A percentile compares a stretch with the other conserved stretches of the same genome.
phyloP scores from a whole-genome alignment of 1,139 yeast species.

The Saccharomyces hybrid region DNA sequence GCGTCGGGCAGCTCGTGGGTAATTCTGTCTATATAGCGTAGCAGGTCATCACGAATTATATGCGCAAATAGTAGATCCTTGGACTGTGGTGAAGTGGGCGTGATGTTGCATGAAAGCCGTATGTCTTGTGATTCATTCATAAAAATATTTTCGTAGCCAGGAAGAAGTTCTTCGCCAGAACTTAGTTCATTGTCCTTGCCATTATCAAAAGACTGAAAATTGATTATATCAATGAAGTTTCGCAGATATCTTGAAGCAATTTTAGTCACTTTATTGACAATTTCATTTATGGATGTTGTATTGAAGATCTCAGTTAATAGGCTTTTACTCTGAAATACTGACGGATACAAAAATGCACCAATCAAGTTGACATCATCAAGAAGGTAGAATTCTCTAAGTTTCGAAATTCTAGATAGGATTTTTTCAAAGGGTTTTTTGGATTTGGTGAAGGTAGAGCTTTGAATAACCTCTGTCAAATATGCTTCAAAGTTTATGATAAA shows the following conservation, averaged over 20 bases:
- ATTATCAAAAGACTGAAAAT: background rate
- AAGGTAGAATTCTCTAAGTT: background rate
- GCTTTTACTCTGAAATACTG: background rate
- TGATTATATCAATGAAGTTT: slow-evolving; percentile 2
- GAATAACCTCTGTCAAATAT: background rate
- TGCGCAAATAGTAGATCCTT: background rate
- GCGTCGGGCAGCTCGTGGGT: background rate
- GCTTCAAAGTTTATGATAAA: background rate
- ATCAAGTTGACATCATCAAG: slow-evolving; percentile 3
- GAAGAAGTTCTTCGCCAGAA: background rate
- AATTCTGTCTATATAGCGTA: background rate
- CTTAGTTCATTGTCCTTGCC: background rate
- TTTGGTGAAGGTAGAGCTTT: background rate
- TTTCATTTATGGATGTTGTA: background rate
- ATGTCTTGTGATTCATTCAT: background rate
- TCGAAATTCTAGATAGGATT: background rate
- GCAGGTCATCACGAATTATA: background rate
- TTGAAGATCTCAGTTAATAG: background rate
- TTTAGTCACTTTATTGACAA: background rate
- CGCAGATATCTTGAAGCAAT: background rate
- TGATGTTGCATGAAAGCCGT: background rate
- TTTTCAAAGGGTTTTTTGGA: background rate
- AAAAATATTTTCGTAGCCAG: background rate
- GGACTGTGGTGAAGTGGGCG: background rate
- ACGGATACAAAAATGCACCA: slow-evolving; percentile 4